Conservation (phyloP, 1,284 basidiomycete species). For the Rhodotorula sp. region DNA sequence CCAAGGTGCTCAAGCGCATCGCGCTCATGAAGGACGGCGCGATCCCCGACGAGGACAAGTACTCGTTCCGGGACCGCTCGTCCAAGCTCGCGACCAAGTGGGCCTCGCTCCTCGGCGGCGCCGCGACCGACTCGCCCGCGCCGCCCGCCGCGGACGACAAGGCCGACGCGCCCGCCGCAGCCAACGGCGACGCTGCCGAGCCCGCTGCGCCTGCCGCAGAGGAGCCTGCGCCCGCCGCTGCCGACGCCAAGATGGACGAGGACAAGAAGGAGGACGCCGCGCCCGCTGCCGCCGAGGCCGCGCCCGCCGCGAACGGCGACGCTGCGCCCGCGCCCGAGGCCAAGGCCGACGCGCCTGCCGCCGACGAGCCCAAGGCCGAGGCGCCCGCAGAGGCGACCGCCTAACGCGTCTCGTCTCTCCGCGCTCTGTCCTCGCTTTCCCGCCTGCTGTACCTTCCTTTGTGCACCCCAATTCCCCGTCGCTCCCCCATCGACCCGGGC, state of each 20-base stretch:
- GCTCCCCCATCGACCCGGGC: neutral
- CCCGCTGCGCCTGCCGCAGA: neutral
- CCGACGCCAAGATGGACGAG: neutral
- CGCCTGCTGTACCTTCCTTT: slow-evolving; percentile 8
- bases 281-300: slow-evolving; percentile 6
- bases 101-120: slow-evolving; percentile 31
- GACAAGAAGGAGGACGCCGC: slow-evolving; percentile 3
- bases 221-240: neutral
- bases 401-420: neutral
- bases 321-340: slow-evolving; percentile 12
- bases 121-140: slow-evolving; percentile 8
- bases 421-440: neutral
- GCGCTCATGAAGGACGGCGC: slow-evolving; percentile 63
- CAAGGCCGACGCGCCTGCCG: slow-evolving; percentile 36
- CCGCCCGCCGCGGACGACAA: slow-evolving; percentile 8
- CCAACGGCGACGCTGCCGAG: slow-evolving; percentile 20
- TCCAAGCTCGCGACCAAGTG: slow-evolving; percentile 54
- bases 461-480: neutral
- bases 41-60: slow-evolving; percentile 81
- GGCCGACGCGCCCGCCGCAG: slow-evolving; percentile 17
- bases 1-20: slow-evolving; percentile 97
- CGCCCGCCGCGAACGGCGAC: slow-evolving; percentile 19
- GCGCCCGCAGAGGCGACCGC: slow-evolving; percentile 20
- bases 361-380: slow-evolving; percentile 16
- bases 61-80: slow-evolving; percentile 76